Evolutionary conservation across 306 rosid genomes (phyloP).

Genomic region (Castanea sativa): DNA sequence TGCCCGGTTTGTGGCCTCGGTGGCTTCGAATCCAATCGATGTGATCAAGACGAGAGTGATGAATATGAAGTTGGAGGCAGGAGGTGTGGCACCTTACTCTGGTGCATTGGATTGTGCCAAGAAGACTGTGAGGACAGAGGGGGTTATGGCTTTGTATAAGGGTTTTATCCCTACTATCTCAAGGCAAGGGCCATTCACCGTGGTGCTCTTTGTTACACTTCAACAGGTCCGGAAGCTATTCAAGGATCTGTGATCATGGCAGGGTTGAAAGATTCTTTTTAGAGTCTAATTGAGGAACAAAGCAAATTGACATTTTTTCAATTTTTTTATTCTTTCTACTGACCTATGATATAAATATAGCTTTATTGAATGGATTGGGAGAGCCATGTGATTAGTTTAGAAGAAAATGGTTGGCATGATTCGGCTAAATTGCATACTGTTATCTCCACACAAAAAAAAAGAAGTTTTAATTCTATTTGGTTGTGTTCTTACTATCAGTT

Average conservation of each 20-base stretch:
- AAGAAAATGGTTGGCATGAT: no score
- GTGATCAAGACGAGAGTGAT: slow-evolving; percentile 21
- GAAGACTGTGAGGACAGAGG: slow-evolving; percentile 15
- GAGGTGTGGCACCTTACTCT: slow-evolving; percentile 1
- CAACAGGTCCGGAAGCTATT: slow-evolving; percentile 15
- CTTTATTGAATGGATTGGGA: no score
- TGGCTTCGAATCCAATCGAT: slow-evolving; percentile 10
- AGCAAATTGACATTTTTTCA: neutral
- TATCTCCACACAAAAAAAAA: no score
- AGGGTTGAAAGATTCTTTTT: neutral
- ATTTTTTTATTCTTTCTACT: no score
- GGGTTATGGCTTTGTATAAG: slow-evolving; percentile 17
- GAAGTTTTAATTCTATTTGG: no score
- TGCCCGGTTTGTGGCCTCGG: slow-evolving; percentile 6
- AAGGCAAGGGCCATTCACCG: slow-evolving; percentile 18
- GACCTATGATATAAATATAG: no score
- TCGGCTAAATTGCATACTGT: no score
- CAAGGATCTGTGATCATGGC: slow-evolving; percentile 2
- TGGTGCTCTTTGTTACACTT: slow-evolving; percentile 13
- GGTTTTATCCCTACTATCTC: slow-evolving; percentile 22
- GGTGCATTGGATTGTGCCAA: slow-evolving; percentile 15
- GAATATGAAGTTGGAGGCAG: slow-evolving; percentile 21
- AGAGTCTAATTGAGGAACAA: neutral
- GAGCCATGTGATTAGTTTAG: no score
- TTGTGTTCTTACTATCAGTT: no score